Evolutionary conservation across 495 filamentous ascomycete species (phyloP).

Genomic region (Daldinia vernicosa): DNA sequence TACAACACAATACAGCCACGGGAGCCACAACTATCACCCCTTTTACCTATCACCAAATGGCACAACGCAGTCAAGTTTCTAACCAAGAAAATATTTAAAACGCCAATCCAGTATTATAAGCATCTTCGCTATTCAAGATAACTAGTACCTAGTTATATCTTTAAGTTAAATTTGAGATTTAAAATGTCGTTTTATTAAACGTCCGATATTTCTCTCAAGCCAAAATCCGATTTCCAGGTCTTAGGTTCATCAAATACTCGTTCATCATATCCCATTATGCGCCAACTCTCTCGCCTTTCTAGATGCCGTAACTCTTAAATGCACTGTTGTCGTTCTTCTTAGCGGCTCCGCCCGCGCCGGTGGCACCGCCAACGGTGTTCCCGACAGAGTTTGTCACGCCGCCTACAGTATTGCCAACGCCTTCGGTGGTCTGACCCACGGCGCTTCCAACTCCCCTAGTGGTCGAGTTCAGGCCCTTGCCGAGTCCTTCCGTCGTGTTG

Average conservation of each 20-base stretch:
- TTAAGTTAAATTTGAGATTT: not conserved
- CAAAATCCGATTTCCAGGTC: not conserved
- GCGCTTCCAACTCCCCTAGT: slow-evolving; percentile 48
- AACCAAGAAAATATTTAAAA: not conserved
- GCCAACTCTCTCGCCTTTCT: not conserved
- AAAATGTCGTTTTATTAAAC: not conserved
- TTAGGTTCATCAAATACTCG: not conserved
- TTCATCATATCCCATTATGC: not conserved
- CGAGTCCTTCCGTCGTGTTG: slow-evolving; percentile 49
- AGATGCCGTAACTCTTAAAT: slow-evolving; percentile 47
- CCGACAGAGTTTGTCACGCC: slow-evolving; percentile 41
- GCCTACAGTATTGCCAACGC: slow-evolving; percentile 43
- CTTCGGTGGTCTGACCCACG: slow-evolving; percentile 51
- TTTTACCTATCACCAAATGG: not conserved
- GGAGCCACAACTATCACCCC: not conserved
- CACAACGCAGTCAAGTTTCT: not conserved
- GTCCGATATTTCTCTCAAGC: not conserved
- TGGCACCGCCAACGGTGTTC: slow-evolving; percentile 36
- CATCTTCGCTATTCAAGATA: not conserved
- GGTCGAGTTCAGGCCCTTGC: slow-evolving; percentile 49
- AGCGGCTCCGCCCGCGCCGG: slow-evolving; percentile 33
- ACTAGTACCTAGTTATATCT: not conserved
- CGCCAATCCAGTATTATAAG: not conserved
- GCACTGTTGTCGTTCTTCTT: slow-evolving; percentile 23
- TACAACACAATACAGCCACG: not conserved